Conservation (phyloP, 2,329 filamentous ascomycete species). For the Thielaviopsis euricoi region DNA sequence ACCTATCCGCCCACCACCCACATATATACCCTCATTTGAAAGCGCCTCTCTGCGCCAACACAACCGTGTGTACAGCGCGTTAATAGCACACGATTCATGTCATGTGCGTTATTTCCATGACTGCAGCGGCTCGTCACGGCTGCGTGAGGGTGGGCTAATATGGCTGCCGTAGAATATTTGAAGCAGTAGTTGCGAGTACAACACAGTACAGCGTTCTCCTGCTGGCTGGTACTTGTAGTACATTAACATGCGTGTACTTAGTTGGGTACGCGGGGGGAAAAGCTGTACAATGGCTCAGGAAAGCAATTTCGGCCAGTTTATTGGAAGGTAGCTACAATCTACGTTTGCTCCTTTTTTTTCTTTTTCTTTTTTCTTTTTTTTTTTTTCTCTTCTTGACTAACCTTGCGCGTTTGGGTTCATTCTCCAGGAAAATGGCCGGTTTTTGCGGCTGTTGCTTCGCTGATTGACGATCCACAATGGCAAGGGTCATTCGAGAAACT, state of each 20-base stretch:
- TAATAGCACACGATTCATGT: background rate
- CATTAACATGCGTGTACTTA: too few species aligned
- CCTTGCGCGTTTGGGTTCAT: background rate
- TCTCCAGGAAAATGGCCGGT: background rate
- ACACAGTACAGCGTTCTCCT: too few species aligned
- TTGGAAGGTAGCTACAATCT: too few species aligned
- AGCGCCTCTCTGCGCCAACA: slow-evolving; percentile 1
- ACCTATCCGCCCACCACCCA: background rate
- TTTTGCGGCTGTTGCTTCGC: background rate
- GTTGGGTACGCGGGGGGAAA: too few species aligned
- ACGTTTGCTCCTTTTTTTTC: background rate
- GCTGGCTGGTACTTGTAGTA: too few species aligned
- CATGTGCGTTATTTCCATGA: background rate
- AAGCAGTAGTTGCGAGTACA: too few species aligned
- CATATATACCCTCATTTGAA: slow-evolving; percentile 8
- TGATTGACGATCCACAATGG: background rate
- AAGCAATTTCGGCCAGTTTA: too few species aligned
- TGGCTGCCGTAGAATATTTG: background rate
- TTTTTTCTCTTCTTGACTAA: too few species aligned
- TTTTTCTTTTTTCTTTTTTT: too few species aligned
- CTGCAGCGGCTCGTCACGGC: background rate
- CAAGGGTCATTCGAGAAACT: background rate
- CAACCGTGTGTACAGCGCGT: background rate
- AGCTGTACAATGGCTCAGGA: too few species aligned
- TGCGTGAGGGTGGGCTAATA: background rate